phyloP scores from a whole-genome alignment of 2,329 filamentous ascomycete genomes.

The Fusarium setosum region DNA sequence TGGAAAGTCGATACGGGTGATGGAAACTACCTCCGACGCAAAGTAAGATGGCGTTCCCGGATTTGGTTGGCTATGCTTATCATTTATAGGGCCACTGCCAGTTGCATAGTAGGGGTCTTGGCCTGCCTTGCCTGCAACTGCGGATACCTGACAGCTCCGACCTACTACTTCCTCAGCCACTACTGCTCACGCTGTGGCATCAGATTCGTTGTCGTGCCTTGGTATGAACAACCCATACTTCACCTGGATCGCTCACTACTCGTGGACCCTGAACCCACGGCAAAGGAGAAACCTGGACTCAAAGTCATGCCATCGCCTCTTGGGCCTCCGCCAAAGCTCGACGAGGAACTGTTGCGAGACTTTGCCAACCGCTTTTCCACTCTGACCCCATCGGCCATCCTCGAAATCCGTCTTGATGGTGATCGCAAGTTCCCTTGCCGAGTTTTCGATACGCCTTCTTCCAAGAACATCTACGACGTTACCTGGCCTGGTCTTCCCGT shows the following conservation, averaged over 20 bases:
- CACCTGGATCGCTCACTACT: constrained; percentile 4
- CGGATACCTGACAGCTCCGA: constrained; percentile 8
- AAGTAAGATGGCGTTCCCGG: not conserved
- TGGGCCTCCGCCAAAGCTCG: not conserved
- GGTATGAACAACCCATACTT: constrained; percentile 11
- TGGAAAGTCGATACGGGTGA: constrained; percentile 9
- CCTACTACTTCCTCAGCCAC: constrained; percentile 11
- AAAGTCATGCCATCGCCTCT: constrained; percentile 9
- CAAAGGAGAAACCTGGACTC: not conserved
- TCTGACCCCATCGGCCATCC: not conserved
- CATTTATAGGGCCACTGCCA: not conserved
- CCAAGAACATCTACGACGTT: constrained; percentile 3
- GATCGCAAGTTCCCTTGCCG: not conserved
- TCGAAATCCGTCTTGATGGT: not conserved
- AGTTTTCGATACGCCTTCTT: not conserved
- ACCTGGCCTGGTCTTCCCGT: constrained; percentile 9
- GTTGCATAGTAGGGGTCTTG: not conserved
- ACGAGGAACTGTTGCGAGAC: not conserved
- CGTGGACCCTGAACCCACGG: not conserved
- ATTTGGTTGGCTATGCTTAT: not conserved
- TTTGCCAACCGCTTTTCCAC: constrained; percentile 3
- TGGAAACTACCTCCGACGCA: constrained; percentile 11
- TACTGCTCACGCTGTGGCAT: constrained; percentile 14
- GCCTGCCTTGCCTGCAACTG: constrained; percentile 14
- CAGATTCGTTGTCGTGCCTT: constrained; percentile 7